Conservation (phyloP, 176 grass and related monocot species). For the Rhynchospora breviuscula region DNA sequence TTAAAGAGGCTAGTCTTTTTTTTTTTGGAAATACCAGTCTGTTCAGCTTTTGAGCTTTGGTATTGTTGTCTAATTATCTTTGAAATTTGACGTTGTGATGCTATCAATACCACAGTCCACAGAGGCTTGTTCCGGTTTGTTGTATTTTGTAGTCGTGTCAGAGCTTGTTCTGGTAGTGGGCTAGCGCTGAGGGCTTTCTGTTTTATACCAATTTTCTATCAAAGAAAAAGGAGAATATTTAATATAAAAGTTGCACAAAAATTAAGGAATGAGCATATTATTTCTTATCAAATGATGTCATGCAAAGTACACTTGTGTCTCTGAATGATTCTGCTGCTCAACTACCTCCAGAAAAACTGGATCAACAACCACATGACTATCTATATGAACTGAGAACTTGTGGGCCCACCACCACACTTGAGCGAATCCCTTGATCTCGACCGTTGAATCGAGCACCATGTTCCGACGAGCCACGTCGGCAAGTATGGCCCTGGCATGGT, state of each 20-base stretch:
- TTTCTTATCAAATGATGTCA: conserved; percentile 12
- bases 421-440: conserved; percentile 55
- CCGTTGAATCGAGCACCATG: conserved; percentile 57
- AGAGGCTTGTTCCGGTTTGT: too few relatives aligned
- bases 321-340: conserved; percentile 53
- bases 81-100: too few relatives aligned
- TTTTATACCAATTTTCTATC: too few relatives aligned
- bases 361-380: conserved; percentile 70
- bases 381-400: conserved; percentile 56
- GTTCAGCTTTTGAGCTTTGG: too few relatives aligned
- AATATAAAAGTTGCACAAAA: neutral
- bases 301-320: conserved; percentile 45
- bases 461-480: conserved; percentile 38
- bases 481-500: conserved; percentile 44
- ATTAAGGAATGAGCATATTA: neutral
- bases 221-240: neutral
- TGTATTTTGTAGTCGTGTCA: too few relatives aligned
- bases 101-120: too few relatives aligned
- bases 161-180: too few relatives aligned
- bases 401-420: conserved; percentile 42
- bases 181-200: too few relatives aligned
- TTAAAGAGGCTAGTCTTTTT: too few relatives aligned
- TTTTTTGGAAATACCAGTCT: too few relatives aligned
- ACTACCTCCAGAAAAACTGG: conserved; percentile 64
- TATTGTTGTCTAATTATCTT: too few relatives aligned